Percentiles rank a stretch among this genome's conserved stretches.
phyloP scores from a whole-genome alignment of 2,329 filamentous ascomycete species.

The Rutstroemia sp. region DNA sequence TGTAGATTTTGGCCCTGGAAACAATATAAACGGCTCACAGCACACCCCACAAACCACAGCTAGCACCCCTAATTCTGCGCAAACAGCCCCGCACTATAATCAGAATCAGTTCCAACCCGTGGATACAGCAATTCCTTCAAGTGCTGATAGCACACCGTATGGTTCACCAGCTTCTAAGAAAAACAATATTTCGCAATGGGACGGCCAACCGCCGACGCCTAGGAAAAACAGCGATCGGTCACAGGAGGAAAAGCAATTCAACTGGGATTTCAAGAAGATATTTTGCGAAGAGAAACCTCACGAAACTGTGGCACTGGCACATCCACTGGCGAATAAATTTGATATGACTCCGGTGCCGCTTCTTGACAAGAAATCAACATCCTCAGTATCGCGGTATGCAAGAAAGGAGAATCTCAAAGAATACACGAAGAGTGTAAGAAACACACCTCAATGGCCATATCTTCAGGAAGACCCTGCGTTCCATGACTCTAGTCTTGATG shows the following conservation, averaged over 20 bases:
- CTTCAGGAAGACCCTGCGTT: constrained; percentile 40
- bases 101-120: constrained; percentile 8
- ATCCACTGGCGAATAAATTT: constrained; percentile 37
- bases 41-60: neutral
- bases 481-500: constrained; percentile 17
- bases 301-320: constrained; percentile 40
- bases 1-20: neutral
- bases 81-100: constrained; percentile 1
- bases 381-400: constrained; percentile 39
- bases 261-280: constrained; percentile 35
- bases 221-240: constrained; percentile 13
- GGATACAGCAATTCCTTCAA: constrained; percentile 10
- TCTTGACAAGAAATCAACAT: constrained; percentile 36
- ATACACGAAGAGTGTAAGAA: constrained; percentile 36
- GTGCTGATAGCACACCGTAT: constrained; percentile 16
- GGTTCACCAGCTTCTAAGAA: constrained; percentile 1
- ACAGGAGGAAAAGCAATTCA: constrained; percentile 29
- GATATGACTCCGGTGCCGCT: constrained; percentile 40
- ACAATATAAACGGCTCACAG: neutral
- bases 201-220: constrained; percentile 5
- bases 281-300: constrained; percentile 33
- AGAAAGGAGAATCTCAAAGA: constrained; percentile 36
- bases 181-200: constrained; percentile 8
- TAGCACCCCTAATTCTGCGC: neutral
- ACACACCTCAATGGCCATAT: constrained; percentile 34